Conservation (phyloP, 257 asterid genomes). For the Solanum neorickii region DNA sequence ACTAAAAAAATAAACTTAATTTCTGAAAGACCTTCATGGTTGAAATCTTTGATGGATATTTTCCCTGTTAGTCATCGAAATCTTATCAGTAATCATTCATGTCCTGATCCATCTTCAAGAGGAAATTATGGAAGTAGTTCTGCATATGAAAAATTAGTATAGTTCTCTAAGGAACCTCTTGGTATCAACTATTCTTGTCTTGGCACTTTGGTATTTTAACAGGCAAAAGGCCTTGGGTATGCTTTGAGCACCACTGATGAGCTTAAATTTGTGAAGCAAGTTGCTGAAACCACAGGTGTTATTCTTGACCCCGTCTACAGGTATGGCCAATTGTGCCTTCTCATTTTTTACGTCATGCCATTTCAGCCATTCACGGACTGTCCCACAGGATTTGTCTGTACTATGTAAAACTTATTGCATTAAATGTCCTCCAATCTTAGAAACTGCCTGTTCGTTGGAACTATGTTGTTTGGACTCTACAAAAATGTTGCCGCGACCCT, state of each 20-base stretch:
- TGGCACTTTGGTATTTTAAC: constrained; percentile 5
- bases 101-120: background rate
- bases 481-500: background rate
- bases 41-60: background rate
- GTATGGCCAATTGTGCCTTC: constrained; percentile 20
- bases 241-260: constrained; percentile 82
- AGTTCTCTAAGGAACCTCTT: background rate
- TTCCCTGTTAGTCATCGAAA: background rate
- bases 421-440: background rate
- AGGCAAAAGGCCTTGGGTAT: constrained; percentile 99
- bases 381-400: background rate
- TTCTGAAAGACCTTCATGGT: background rate
- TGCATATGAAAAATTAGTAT: background rate
- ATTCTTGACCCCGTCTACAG: constrained; percentile 97
- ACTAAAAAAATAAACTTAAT: background rate
- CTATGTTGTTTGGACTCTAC: background rate
- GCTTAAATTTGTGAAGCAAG: constrained; percentile 67
- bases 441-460: background rate
- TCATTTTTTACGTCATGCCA: background rate
- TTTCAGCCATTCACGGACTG: background rate
- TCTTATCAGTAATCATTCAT: background rate
- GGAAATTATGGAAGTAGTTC: background rate
- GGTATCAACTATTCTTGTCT: background rate
- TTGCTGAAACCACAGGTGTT: constrained; percentile 81
- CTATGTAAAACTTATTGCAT: background rate